Conservation (phyloP, 2,329 filamentous ascomycete species). For the Pseudogymnoascus sp. region DNA sequence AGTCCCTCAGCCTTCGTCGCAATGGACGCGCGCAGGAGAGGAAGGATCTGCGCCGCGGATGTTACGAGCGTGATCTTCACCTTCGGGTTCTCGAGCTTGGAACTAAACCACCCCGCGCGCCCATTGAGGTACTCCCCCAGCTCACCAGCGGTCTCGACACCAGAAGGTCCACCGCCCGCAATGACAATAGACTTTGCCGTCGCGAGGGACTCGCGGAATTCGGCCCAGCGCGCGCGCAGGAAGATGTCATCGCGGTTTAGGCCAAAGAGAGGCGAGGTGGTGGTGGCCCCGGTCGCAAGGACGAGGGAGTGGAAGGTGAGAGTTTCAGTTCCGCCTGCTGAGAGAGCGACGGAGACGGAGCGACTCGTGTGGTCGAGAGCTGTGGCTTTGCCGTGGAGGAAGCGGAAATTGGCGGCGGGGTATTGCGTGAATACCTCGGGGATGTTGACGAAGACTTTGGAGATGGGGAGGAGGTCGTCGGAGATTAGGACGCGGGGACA, state of each 20-base stretch:
- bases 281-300: slow-evolving; percentile 42
- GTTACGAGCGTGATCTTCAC: slow-evolving; percentile 41
- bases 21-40: slow-evolving; percentile 33
- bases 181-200: slow-evolving; percentile 38
- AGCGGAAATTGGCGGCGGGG: slow-evolving; percentile 30
- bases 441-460: slow-evolving; percentile 40
- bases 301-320: slow-evolving; percentile 39
- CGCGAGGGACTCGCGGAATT: slow-evolving; percentile 35
- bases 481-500: slow-evolving; percentile 42
- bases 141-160: slow-evolving; percentile 43
- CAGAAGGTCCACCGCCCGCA: slow-evolving; percentile 37
- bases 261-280: slow-evolving; percentile 38
- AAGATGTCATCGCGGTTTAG: slow-evolving; percentile 31
- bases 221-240: slow-evolving; percentile 31
- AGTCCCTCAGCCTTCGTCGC: slow-evolving; percentile 35
- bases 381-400: slow-evolving; percentile 37
- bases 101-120: slow-evolving; percentile 32
- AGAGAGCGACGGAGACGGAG: slow-evolving; percentile 27
- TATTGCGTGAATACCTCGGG: slow-evolving; percentile 35
- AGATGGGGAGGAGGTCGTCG: slow-evolving; percentile 35
- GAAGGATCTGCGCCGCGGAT: slow-evolving; percentile 33
- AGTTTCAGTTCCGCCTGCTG: slow-evolving; percentile 13
- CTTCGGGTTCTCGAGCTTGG: slow-evolving; percentile 28
- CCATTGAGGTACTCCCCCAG: slow-evolving; percentile 46
- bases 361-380: slow-evolving; percentile 30